phyloP scores from a whole-genome alignment of 495 filamentous ascomycete species.

The Immersiella caudata region DNA sequence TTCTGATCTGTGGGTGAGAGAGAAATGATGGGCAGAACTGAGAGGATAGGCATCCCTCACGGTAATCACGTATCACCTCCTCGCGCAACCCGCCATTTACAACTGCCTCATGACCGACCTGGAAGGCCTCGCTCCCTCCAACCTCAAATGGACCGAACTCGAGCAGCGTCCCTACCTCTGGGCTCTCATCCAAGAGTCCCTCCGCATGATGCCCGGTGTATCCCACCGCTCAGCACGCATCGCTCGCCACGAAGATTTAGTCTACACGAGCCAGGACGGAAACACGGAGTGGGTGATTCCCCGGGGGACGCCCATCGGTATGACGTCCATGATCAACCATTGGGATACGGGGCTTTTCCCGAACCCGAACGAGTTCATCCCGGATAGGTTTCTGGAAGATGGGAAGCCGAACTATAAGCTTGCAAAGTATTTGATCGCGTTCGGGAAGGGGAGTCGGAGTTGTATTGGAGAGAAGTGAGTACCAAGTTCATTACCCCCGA shows the following conservation, averaged over 20 bases:
- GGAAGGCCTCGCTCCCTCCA: constrained; percentile 26
- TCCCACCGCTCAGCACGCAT: constrained; percentile 34
- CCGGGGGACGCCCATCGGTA: constrained; percentile 49
- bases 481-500: too few relatives aligned
- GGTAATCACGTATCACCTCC: constrained; percentile 39
- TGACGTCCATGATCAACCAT: constrained; percentile 52
- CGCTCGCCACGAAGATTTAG: constrained; percentile 35
- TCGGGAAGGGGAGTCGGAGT: constrained; percentile 50
- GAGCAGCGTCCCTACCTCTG: constrained; percentile 53
- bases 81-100: constrained; percentile 32
- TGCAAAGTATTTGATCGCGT: constrained; percentile 51
- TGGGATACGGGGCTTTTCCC: constrained; percentile 52
- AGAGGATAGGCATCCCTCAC: constrained; percentile 34
- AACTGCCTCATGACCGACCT: constrained; percentile 37
- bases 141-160: constrained; percentile 32
- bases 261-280: constrained; percentile 32
- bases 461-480: constrained; percentile 56
- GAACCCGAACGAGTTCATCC: constrained; percentile 49
- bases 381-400: constrained; percentile 53
- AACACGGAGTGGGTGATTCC: constrained; percentile 39
- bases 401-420: constrained; percentile 36
- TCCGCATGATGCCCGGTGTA: constrained; percentile 48
- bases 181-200: constrained; percentile 47
- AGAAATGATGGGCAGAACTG: not conserved
- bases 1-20: not conserved